Conservation (phyloP, 306 rosid genomes). For the Vigna mungo region DNA sequence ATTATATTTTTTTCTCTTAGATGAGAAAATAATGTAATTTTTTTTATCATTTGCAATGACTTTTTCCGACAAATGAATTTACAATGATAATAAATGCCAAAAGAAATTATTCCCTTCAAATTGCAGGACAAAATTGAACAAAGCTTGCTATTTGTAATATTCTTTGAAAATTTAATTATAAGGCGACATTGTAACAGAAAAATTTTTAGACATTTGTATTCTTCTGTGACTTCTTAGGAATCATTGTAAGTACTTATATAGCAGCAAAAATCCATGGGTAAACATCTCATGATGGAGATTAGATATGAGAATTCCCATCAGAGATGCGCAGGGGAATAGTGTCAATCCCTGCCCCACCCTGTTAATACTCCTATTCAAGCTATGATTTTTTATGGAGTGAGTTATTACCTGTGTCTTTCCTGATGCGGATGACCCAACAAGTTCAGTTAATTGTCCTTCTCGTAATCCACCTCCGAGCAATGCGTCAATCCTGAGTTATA, state of each 20-base stretch:
- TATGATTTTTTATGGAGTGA: slow-evolving; percentile 20
- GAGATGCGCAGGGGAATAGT: background rate
- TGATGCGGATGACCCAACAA: slow-evolving; percentile 87
- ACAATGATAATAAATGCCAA: background rate
- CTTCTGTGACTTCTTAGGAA: background rate
- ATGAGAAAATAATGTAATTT: background rate
- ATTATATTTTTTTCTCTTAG: background rate
- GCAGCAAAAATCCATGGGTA: background rate
- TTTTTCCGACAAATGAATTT: slow-evolving; percentile 9
- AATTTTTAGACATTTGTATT: background rate
- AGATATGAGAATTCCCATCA: background rate
- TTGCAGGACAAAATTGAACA: background rate
- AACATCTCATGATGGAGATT: background rate
- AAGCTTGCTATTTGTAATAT: background rate
- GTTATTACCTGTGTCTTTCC: slow-evolving; percentile 86
- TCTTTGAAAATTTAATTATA: background rate
- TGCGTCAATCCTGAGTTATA: slow-evolving; percentile 65
- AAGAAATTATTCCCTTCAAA: background rate
- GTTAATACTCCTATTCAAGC: slow-evolving; percentile 7
- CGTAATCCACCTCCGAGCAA: slow-evolving; percentile 86
- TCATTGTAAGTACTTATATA: slow-evolving; percentile 5
- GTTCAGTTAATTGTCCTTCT: slow-evolving; percentile 82
- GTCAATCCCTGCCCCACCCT: background rate
- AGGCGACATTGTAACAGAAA: background rate
- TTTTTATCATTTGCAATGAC: background rate